phyloP scores from a whole-genome alignment of 208 protist genomes.

The Strigomonas culicis region DNA sequence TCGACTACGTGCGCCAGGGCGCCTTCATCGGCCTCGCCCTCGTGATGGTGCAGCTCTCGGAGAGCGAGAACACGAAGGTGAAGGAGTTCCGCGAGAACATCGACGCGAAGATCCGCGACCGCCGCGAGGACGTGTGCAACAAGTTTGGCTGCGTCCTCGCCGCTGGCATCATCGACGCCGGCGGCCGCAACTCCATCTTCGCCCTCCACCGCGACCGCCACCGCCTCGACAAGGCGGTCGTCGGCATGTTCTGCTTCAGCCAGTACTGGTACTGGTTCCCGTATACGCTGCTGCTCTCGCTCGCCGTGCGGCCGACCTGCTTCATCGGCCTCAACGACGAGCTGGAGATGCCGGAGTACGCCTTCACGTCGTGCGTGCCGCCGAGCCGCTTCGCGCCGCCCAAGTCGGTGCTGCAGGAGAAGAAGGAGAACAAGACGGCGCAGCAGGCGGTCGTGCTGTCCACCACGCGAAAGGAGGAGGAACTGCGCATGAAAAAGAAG shows the following conservation, averaged over 20 bases:
- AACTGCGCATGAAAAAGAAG: constrained; percentile 63
- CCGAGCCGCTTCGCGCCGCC: constrained; percentile 93
- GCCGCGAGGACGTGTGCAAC: constrained; percentile 94
- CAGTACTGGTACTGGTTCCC: constrained; percentile 99
- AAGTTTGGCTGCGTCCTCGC: constrained; percentile 98
- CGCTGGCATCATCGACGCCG: constrained; percentile 97
- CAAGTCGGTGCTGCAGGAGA: constrained; percentile 80
- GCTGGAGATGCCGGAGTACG: constrained; percentile 94
- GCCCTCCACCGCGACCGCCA: constrained; percentile 92
- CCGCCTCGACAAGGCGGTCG: constrained; percentile 93
- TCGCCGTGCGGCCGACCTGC: constrained; percentile 96
- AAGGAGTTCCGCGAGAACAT: constrained; percentile 84
- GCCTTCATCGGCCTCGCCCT: constrained; percentile 96
- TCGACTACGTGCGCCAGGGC: constrained; percentile 98
- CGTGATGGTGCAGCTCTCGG: constrained; percentile 94
- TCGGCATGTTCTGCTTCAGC: constrained; percentile 97
- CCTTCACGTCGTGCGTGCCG: constrained; percentile 88
- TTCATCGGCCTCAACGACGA: constrained; percentile 97
- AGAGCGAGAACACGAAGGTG: constrained; percentile 86
- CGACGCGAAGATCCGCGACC: constrained; percentile 77
- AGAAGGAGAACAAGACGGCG: constrained; percentile 78
- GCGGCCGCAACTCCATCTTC: constrained; percentile 97
- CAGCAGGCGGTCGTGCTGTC: constrained; percentile 78
- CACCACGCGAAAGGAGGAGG: constrained; percentile 83
- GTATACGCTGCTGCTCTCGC: constrained; percentile 95